Evolutionary conservation across 805 yeast genomes (phyloP).

Genomic region (Yamadazyma kitorensis): DNA sequence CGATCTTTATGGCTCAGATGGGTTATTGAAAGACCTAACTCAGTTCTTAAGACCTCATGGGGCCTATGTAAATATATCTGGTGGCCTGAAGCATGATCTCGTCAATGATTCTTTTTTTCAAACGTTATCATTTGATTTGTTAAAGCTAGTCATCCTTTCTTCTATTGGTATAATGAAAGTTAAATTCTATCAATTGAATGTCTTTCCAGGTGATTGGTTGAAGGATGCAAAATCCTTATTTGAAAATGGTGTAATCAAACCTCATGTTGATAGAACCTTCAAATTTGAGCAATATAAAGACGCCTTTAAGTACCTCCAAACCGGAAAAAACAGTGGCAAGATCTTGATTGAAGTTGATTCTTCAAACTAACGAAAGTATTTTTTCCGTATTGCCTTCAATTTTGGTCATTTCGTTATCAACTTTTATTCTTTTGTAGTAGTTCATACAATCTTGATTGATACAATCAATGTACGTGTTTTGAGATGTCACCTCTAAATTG

Average conservation of each 20-base stretch:
- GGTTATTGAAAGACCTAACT: conserved; percentile 42
- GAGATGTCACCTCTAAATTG: conserved; percentile 1
- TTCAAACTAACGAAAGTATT: too few species aligned
- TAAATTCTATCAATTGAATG: neutral
- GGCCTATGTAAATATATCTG: conserved; percentile 54
- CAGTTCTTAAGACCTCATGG: conserved; percentile 44
- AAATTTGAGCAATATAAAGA: conserved; percentile 45
- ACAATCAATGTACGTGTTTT: conserved; percentile 3
- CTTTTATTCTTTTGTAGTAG: conserved; percentile 11
- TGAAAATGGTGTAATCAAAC: conserved; percentile 40
- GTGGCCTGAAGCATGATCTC: conserved; percentile 41
- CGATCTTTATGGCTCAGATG: conserved; percentile 63
- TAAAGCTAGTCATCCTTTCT: conserved; percentile 3
- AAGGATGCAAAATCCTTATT: conserved; percentile 35
- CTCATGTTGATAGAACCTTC: conserved; percentile 54
- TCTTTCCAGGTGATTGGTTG: conserved; percentile 15
- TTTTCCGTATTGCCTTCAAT: neutral
- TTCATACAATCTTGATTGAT: conserved; percentile 13
- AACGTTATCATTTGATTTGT: conserved; percentile 1
- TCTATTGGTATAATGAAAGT: neutral
- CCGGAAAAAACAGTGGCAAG: conserved; percentile 63
- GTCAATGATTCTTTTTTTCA: neutral
- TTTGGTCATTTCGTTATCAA: conserved; percentile 4
- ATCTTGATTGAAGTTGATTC: conserved; percentile 42
- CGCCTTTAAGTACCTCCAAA: conserved; percentile 49